A percentile compares a stretch with the other conserved stretches of the same genome.
Evolutionary conservation across 805 yeast species (phyloP).

Genomic region (Candida maltosa): DNA sequence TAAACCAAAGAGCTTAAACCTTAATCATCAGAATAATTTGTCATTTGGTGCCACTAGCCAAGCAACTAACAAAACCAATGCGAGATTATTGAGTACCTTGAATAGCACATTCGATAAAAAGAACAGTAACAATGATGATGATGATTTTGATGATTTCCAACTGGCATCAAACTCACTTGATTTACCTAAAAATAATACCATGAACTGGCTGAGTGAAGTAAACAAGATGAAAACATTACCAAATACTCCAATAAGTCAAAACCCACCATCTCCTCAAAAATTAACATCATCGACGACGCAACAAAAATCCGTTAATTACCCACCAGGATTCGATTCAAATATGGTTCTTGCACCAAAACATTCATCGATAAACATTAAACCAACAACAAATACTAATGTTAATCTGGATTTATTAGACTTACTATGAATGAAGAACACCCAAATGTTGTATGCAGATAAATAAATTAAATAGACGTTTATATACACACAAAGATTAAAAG

Average conservation of each 20-base stretch:
- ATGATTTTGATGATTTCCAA: conserved; percentile 28
- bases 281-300: conserved; percentile 2
- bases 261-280: conserved; percentile 4
- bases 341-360: conserved; percentile 24
- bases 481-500: no score
- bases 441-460: no score
- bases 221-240: conserved; percentile 4
- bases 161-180: conserved; percentile 2
- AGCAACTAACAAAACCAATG: conserved; percentile 10
- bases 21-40: conserved; percentile 9
- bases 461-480: no score
- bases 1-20: conserved; percentile 8
- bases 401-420: conserved; percentile 12
- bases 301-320: conserved; percentile 15
- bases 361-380: conserved; percentile 4
- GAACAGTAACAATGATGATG: conserved; percentile 13
- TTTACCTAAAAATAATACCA: background rate
- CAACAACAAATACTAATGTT: background rate
- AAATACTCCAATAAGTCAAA: background rate
- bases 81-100: conserved; percentile 19
- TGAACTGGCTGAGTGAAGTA: conserved; percentile 2
- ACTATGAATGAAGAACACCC: conserved; percentile 3
- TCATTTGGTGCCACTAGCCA: conserved; percentile 23
- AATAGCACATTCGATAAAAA: conserved; percentile 18
- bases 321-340: conserved; percentile 31